Evolutionary conservation across 176 grass and related monocot species (phyloP), one percentile per base, ranked within the genome.

Genomic region (Secale cereale): DNA sequence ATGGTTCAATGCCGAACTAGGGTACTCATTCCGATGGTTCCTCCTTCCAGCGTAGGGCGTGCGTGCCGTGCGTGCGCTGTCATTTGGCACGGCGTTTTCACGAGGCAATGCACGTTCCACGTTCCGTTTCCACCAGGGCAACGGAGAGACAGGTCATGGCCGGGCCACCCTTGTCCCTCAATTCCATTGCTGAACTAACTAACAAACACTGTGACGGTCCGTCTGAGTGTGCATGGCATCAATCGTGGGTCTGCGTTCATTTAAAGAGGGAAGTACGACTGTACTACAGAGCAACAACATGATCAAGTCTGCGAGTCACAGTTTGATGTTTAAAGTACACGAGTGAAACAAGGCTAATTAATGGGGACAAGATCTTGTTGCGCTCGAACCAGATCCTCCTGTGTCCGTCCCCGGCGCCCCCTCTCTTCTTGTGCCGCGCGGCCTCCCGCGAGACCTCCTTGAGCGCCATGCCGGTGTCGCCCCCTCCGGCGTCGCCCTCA

Each of bases 391-490:
- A n/a, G n/a, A n/a, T n/a, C n/a, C n/a, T n/a, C n/a, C n/a, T n/a
- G n/a, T 36, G 35, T 83, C 25, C 93, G 12, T 12, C 11, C 11
- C 35, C 6, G 35, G 6, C 7, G 35, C 41, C 41, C 2, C 52
- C 52, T 4, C 81, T 20, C 73, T 88, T 91, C 85, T 89, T 95
- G 32, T 40, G 89, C 80, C 92, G 90, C 57, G 90, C 86, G 1
- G 85, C 94, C 64, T 90, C 70, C 43, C 91, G 89, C 67, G 89
- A 98, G 16, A 98, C 89, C 6, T 93, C 87, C 81, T 98, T 98
- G 78, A 98, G 96, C 6, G 96, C 96, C 77, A 98, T 82, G 67
- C 85, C 26, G 20, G 1, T 59, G 9, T 10, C 78, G 10, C 3
- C 59, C 0, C 1, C 29, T 40, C 7, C 5, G 0, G 8, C 35